A percentile compares a stretch with the other conserved stretches of the same genome.
Conservation (phyloP, 257 asterid genomes). For the Solanum pennellii region DNA sequence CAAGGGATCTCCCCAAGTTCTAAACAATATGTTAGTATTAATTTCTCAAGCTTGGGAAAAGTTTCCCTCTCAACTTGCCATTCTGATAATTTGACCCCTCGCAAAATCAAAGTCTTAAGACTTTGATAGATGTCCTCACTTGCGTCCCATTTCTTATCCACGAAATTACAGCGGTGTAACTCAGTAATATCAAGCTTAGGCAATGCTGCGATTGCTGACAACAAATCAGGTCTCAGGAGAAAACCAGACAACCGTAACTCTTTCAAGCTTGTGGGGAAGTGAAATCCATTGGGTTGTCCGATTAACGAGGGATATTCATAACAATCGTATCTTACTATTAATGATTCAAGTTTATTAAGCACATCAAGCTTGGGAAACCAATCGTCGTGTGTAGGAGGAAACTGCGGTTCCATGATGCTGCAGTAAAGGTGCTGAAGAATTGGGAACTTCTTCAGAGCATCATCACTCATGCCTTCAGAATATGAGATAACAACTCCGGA, state of each 20-base stretch:
- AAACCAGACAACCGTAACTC: background rate
- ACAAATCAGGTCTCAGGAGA: background rate
- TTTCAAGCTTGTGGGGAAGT: background rate
- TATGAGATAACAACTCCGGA: background rate
- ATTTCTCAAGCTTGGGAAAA: background rate
- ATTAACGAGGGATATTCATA: too few relatives aligned
- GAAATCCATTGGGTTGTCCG: too few relatives aligned
- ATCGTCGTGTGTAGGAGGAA: background rate
- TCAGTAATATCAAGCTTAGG: background rate
- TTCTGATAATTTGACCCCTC: accelerated
- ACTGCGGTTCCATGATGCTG: background rate
- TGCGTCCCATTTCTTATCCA: background rate
- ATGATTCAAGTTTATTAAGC: background rate
- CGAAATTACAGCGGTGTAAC: background rate
- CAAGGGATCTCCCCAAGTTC: background rate
- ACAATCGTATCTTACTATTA: background rate
- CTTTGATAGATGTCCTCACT: background rate
- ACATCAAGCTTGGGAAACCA: background rate
- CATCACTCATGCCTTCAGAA: background rate
- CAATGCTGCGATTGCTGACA: background rate
- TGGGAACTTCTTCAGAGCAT: background rate
- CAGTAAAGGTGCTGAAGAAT: background rate
- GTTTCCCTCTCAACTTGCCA: background rate
- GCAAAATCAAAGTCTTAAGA: background rate
- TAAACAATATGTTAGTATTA: background rate